These are phyloP conservation scores for Sedum album DNA, from an alignment of 164 flowering plant species.

Conservation along the genomic window DNA sequence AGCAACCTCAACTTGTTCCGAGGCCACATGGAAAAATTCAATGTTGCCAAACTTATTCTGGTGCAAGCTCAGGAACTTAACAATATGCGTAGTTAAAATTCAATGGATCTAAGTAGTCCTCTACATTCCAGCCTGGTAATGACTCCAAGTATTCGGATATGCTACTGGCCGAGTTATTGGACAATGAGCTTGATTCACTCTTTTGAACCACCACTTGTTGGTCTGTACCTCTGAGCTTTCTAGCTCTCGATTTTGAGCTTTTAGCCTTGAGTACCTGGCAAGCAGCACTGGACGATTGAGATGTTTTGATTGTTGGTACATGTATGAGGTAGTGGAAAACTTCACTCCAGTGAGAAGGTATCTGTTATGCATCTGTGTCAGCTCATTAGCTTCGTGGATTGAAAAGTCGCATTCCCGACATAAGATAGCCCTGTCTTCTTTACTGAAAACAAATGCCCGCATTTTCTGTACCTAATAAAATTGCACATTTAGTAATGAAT, in stretches of 20 bases:
- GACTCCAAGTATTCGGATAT: conserved; percentile 56
- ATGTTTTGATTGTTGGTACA: conserved; percentile 17
- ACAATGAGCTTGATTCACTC: conserved; percentile 21
- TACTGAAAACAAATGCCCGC: conserved; percentile 43
- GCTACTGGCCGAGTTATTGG: conserved; percentile 27
- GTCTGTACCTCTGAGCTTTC: background rate
- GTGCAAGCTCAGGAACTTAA: conserved; percentile 22
- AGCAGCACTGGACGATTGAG: conserved; percentile 9
- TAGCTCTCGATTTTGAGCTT: background rate
- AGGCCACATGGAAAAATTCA: background rate
- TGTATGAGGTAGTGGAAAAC: conserved; percentile 34
- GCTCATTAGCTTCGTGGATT: conserved; percentile 51
- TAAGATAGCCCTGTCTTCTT: conserved; percentile 57
- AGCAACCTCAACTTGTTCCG: conserved; percentile 6
- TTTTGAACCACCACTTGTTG: conserved; percentile 8
- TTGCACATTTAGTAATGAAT: background rate
- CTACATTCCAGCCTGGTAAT: conserved; percentile 53
- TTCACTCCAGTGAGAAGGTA: too few species aligned
- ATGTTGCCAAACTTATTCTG: background rate
- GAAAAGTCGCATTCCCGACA: conserved; percentile 57
- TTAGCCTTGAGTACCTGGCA: background rate
- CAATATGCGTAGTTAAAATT: conserved; percentile 23
- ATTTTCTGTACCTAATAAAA: conserved; percentile 28
- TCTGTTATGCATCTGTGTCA: conserved; percentile 43
- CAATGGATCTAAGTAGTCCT: conserved; percentile 43